Evolutionary conservation across 2,329 filamentous ascomycete genomes (phyloP), one percentile per base, ranked within the genome.

Genomic region (Cordyceps cicadae): DNA sequence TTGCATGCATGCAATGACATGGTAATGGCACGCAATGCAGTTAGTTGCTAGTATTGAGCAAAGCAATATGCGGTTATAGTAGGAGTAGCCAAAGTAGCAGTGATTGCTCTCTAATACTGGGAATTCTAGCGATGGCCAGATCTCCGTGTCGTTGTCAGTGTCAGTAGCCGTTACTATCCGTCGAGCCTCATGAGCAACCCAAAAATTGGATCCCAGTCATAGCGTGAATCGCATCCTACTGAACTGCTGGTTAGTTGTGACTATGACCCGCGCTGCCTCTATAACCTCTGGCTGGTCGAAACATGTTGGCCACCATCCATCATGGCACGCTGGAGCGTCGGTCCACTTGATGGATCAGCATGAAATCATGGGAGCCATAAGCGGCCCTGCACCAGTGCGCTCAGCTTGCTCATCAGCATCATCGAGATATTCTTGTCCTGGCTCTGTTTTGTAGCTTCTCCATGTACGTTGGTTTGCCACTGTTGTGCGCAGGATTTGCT

Each of bases 341-440:
- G 56, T 49, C 56, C 56, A 59, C 56, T 59, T 26, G 56, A 59
- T 53, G 56, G 48, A 59, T 26, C 17, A 32, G 19, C 41, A 49
- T 54, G 58, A 53, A 59, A 53, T 59, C 57, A 59, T 53, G 48
- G 56, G 37, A 52, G 46, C 56, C 56, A 59, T 37, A n/a, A 29
- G 56, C 56, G 56, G 56, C 56, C 56, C 48, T 39, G 46, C 46
- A 49, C 29, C 43, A 56, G 43, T 29, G 19, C n/a, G 12, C 14
- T 34, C 29, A 29, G 17, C 45, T 43, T 19, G 34, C 46, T 50
- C 32, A 29, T 41, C 55, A 50, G 17, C 21, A n/a, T 29, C 49
- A 59, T 59, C 49, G 49, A 59, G 49, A 59, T n/a, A 4, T 15
- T 34, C 17, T 43, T 26, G 8, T 21, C 5, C 4, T 52, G 15